A percentile compares a stretch with the other conserved stretches of the same genome.
Conservation (phyloP, 2,329 filamentous ascomycete genomes). For the Chrysosporium queenslandicum region DNA sequence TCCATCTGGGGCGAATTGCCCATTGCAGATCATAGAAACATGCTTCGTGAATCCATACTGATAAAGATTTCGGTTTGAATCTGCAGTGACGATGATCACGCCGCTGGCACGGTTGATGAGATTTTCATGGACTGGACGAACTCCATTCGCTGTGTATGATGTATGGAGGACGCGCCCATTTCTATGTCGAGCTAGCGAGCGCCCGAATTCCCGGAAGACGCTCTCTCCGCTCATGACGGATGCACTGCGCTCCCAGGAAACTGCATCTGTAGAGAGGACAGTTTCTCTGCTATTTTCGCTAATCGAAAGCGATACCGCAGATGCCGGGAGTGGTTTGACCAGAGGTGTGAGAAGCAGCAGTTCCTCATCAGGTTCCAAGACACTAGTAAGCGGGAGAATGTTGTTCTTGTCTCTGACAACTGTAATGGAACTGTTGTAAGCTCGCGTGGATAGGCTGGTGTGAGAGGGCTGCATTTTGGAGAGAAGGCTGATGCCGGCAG, state of each 20-base stretch:
- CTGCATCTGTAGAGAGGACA: conserved; percentile 44
- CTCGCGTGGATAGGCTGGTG: conserved; percentile 66
- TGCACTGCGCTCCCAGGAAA: conserved; percentile 47
- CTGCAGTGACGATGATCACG: conserved; percentile 83
- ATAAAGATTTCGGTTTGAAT: conserved; percentile 87
- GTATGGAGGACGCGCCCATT: conserved; percentile 84
- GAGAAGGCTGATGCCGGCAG: conserved; percentile 64
- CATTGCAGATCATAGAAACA: conserved; percentile 77
- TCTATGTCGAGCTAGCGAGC: conserved; percentile 73
- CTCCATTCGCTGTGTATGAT: conserved; percentile 87
- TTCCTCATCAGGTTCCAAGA: conserved; percentile 76
- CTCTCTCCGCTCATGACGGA: conserved; percentile 82
- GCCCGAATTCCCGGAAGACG: conserved; percentile 81
- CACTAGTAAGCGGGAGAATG: conserved; percentile 69
- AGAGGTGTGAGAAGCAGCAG: conserved; percentile 79
- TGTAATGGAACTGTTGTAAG: conserved; percentile 87
- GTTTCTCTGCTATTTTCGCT: conserved; percentile 36
- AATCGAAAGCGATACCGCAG: conserved; percentile 62
- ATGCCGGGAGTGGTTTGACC: conserved; percentile 85
- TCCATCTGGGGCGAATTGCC: conserved; percentile 31
- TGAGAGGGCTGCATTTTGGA: conserved; percentile 75
- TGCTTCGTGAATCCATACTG: conserved; percentile 94
- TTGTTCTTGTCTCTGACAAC: conserved; percentile 84
- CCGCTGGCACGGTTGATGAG: conserved; percentile 79
- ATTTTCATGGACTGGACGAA: conserved; percentile 86